A percentile compares a stretch with the other conserved stretches of the same genome.
Conservation (phyloP, 192 early-diverging fungal genomes). For the Backusella macrospora region DNA sequence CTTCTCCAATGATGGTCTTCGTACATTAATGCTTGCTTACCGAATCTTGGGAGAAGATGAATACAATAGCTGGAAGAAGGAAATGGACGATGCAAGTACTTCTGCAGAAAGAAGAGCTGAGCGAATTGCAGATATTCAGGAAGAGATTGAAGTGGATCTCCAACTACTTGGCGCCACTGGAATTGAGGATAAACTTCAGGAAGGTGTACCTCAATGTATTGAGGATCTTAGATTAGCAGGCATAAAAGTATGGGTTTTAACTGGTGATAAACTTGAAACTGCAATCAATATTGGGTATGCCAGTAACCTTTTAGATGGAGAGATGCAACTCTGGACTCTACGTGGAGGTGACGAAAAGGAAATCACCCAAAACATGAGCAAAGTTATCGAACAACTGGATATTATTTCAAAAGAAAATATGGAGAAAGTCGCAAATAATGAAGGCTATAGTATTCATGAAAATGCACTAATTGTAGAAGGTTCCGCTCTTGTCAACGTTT, state of each 20-base stretch:
- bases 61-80: slow-evolving; percentile 75
- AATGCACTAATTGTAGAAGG: slow-evolving; percentile 90
- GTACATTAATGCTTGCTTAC: slow-evolving; percentile 89
- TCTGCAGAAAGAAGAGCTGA: slow-evolving; percentile 73
- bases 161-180: slow-evolving; percentile 90
- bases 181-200: slow-evolving; percentile 97
- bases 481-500: slow-evolving; percentile 51
- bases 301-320: slow-evolving; percentile 67
- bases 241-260: slow-evolving; percentile 97
- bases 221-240: slow-evolving; percentile 80
- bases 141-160: slow-evolving; percentile 81
- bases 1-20: slow-evolving; percentile 85
- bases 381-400: neutral
- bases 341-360: slow-evolving; percentile 24
- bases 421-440: neutral
- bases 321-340: slow-evolving; percentile 71
- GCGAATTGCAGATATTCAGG: slow-evolving; percentile 69
- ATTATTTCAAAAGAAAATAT: neutral
- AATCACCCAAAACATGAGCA: neutral
- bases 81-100: slow-evolving; percentile 74
- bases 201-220: slow-evolving; percentile 93
- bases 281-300: slow-evolving; percentile 98
- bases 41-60: slow-evolving; percentile 69
- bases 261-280: slow-evolving; percentile 98
- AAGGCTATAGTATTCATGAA: slow-evolving; percentile 15